A percentile compares a stretch with the other conserved stretches of the same genome.
Conservation (phyloP, 345 rosid species). For the Lepidium sativum region DNA sequence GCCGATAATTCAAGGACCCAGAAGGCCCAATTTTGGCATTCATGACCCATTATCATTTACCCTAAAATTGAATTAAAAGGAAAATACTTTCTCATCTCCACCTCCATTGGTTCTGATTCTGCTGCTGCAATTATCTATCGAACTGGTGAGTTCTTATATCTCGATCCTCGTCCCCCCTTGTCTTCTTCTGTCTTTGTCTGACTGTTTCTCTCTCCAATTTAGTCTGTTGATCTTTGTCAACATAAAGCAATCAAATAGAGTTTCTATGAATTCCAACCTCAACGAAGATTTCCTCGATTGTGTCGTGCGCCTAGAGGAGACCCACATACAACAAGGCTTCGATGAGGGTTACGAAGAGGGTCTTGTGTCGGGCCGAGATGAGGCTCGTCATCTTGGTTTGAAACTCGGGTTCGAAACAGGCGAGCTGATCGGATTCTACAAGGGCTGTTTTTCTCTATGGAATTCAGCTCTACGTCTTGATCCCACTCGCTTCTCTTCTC, state of each 20-base stretch:
- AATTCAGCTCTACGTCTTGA: constrained; percentile 42
- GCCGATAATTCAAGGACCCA: neutral
- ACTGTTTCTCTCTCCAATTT: neutral
- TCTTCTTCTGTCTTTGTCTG: neutral
- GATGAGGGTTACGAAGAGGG: constrained; percentile 47
- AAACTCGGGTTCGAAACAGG: constrained; percentile 71
- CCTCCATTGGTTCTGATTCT: neutral
- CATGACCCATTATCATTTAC: neutral
- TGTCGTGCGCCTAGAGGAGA: constrained; percentile 47
- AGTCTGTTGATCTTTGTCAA: neutral
- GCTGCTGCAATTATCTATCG: neutral
- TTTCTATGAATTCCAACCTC: neutral
- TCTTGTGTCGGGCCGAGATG: constrained; percentile 45
- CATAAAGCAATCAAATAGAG: neutral
- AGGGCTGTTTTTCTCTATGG: constrained; percentile 67
- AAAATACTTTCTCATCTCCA: neutral
- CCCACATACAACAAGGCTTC: constrained; percentile 58
- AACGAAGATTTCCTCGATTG: constrained; percentile 47
- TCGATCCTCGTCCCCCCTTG: neutral
- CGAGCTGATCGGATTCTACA: constrained; percentile 73
- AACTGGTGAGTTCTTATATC: neutral
- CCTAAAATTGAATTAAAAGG: neutral
- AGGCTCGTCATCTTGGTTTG: constrained; percentile 35
- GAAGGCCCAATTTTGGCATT: neutral
- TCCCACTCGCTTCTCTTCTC: constrained; percentile 40